phyloP scores from a whole-genome alignment of 2,329 filamentous ascomycete genomes.

The Diaporthe helianthi region DNA sequence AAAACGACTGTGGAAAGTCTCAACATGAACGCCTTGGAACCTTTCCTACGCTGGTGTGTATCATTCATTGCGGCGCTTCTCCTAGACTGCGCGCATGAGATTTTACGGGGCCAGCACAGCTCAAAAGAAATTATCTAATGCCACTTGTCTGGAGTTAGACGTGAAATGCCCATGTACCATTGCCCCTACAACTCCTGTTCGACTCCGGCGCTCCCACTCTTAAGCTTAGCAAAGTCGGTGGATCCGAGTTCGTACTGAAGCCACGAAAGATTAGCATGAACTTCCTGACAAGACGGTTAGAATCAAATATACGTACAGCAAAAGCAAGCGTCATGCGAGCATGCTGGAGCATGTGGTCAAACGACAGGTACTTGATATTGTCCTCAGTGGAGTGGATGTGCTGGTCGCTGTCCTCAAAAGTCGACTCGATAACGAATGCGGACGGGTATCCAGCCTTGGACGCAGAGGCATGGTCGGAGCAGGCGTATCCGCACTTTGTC shows the following conservation, averaged over 20 bases:
- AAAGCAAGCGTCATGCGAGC: slow-evolving; percentile 83
- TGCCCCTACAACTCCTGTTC: slow-evolving; percentile 30
- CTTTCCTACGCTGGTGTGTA: not conserved
- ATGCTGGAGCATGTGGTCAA: slow-evolving; percentile 92
- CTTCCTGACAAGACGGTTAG: not conserved
- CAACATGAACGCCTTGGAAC: not conserved
- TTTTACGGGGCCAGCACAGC: not conserved
- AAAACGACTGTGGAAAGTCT: not conserved
- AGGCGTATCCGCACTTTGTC: slow-evolving; percentile 89
- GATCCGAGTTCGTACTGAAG: slow-evolving; percentile 34
- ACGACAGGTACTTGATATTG: slow-evolving; percentile 74
- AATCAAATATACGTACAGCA: slow-evolving; percentile 47
- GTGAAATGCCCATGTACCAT: not conserved
- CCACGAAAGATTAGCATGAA: not conserved
- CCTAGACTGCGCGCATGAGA: not conserved
- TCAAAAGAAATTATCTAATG: not conserved
- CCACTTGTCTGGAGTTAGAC: not conserved
- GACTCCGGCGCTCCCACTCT: slow-evolving; percentile 11
- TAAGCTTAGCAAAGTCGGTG: slow-evolving; percentile 34
- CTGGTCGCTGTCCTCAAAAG: slow-evolving; percentile 70
- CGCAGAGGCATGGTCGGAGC: slow-evolving; percentile 77
- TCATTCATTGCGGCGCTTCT: not conserved
- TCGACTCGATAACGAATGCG: slow-evolving; percentile 78
- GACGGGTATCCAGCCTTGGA: slow-evolving; percentile 77
- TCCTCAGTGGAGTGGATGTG: slow-evolving; percentile 77